Percentiles rank a stretch among this genome's conserved stretches.
phyloP scores from a whole-genome alignment of 1,284 basidiomycete species.

The Microbotryum intermedium region DNA sequence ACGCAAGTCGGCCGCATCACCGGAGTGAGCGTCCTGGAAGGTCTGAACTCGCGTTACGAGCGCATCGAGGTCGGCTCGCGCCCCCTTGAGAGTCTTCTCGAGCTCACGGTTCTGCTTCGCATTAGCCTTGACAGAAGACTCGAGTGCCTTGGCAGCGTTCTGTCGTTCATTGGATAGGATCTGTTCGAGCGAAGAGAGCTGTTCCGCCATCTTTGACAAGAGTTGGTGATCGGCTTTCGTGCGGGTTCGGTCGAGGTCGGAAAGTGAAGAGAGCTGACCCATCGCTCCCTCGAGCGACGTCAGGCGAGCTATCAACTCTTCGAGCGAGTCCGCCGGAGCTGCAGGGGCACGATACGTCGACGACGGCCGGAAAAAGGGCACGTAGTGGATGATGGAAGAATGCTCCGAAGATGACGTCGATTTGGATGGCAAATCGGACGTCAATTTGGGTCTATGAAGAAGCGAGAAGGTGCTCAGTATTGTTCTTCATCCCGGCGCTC shows the following conservation, averaged over 20 bases:
- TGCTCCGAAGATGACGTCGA: neutral
- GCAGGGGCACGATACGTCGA: constrained; percentile 43
- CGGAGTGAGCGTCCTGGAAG: constrained; percentile 8
- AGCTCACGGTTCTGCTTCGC: constrained; percentile 3
- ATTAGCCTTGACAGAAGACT: neutral
- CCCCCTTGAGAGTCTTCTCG: constrained; percentile 7
- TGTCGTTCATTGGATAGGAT: constrained; percentile 19
- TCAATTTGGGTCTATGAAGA: no score
- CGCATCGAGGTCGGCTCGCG: constrained; percentile 46
- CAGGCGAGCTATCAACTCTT: constrained; percentile 60
- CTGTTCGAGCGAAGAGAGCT: constrained; percentile 36
- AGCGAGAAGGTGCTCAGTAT: no score
- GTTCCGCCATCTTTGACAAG: constrained; percentile 32
- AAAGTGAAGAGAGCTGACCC: constrained; percentile 41
- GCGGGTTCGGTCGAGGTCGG: constrained; percentile 17
- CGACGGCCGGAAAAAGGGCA: constrained; percentile 31
- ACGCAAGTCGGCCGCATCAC: constrained; percentile 7
- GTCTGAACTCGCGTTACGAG: constrained; percentile 47
- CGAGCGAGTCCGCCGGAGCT: constrained; percentile 55
- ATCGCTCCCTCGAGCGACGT: constrained; percentile 39
- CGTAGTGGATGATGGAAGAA: neutral
- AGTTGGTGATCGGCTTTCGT: constrained; percentile 35
- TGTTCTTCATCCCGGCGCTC: no score
- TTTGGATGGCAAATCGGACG: no score
- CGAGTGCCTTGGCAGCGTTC: constrained; percentile 2